Conservation (phyloP, 2,329 filamentous ascomycete species). For the Lithohypha guttulata region DNA sequence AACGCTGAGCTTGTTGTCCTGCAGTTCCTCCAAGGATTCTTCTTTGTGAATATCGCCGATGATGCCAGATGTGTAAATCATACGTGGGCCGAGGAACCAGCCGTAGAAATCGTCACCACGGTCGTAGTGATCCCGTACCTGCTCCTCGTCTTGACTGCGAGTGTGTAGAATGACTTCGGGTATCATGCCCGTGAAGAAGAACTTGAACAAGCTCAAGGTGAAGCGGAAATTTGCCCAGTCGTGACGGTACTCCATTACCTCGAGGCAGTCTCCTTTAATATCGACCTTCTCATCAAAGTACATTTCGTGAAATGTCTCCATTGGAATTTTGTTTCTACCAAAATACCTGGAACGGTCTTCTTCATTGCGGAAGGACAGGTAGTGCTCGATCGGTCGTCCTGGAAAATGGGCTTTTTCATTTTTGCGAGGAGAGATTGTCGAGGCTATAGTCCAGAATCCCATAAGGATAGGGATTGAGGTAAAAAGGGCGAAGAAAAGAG, state of each 20-base stretch:
- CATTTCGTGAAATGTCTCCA: conserved; percentile 95
- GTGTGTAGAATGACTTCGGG: conserved; percentile 90
- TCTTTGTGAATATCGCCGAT: conserved; percentile 80
- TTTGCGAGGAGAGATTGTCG: conserved; percentile 72
- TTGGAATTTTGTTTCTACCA: conserved; percentile 48
- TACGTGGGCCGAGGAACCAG: conserved; percentile 96
- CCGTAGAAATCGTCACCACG: conserved; percentile 96
- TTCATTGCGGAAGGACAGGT: conserved; percentile 45
- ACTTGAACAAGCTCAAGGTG: conserved; percentile 74
- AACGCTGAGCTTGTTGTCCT: conserved; percentile 92
- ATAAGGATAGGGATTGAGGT: conserved; percentile 68
- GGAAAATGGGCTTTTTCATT: conserved; percentile 86
- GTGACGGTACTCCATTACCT: conserved; percentile 84
- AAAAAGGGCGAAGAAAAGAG: conserved; percentile 73
- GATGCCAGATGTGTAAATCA: conserved; percentile 96
- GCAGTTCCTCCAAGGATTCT: conserved; percentile 85
- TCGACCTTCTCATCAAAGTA: conserved; percentile 93
- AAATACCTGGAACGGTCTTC: conserved; percentile 37
- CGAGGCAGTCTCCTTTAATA: conserved; percentile 86
- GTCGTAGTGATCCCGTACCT: conserved; percentile 89
- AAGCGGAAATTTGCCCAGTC: conserved; percentile 96
- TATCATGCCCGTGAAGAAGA: conserved; percentile 77
- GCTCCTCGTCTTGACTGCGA: conserved; percentile 88
- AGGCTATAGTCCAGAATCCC: conserved; percentile 71
- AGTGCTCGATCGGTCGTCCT: conserved; percentile 79